phyloP scores from a whole-genome alignment of 2,329 filamentous ascomycete species.

The Arthrobotrys entomopaga region DNA sequence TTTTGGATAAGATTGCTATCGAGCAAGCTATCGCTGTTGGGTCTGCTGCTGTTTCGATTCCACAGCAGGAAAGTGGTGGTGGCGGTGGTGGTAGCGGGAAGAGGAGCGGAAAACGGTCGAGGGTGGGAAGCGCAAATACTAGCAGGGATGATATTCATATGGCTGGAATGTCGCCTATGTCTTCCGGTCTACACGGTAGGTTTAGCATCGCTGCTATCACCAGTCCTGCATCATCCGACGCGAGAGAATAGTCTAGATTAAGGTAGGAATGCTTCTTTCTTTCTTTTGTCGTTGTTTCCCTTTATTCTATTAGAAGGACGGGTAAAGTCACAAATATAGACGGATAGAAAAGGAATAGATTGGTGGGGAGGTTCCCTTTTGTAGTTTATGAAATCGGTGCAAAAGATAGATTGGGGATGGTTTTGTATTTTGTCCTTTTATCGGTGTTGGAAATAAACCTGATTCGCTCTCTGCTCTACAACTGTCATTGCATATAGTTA shows the following conservation, averaged over 20 bases:
- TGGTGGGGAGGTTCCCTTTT: conserved; percentile 28
- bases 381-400: conserved; percentile 33
- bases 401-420: conserved; percentile 50
- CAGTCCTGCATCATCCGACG: conserved; percentile 26
- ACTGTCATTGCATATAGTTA: neutral
- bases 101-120: conserved; percentile 33
- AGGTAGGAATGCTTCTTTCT: neutral
- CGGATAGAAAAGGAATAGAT: conserved; percentile 32
- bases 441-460: neutral
- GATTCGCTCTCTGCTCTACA: neutral
- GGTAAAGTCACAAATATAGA: conserved; percentile 35
- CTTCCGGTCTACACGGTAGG: conserved; percentile 35
- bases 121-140: conserved; percentile 27
- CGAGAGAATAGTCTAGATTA: neutral
- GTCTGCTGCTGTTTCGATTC: neutral
- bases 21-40: conserved; percentile 37
- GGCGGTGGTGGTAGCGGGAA: conserved; percentile 20
- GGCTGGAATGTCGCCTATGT: conserved; percentile 14
- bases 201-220: conserved; percentile 48
- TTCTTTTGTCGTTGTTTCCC: conserved; percentile 13
- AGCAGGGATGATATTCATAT: conserved; percentile 52
- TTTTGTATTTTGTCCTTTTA: neutral
- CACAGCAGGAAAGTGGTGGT: neutral
- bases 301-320: conserved; percentile 35
- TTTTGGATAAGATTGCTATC: conserved; percentile 41